These are phyloP conservation scores for Diplodia sapinea DNA, from an alignment of 2,329 filamentous ascomycete genomes.

Conservation along the genomic window DNA sequence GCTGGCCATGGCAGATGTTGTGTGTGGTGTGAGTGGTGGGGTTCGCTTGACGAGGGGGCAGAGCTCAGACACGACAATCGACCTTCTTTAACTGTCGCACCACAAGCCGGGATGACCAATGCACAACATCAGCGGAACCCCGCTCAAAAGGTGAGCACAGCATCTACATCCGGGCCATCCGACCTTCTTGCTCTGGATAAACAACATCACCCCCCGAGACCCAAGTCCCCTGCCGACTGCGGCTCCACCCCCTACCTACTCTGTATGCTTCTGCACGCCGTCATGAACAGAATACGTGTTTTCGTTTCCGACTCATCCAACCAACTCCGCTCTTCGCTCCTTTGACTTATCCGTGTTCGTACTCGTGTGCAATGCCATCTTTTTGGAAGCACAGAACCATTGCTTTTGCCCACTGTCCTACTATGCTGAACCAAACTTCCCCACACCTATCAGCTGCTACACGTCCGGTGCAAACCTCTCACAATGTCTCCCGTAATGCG, in stretches of 20 bases:
- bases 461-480: neutral
- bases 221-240: neutral
- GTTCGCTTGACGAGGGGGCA: neutral
- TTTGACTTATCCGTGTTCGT: constrained; percentile 5
- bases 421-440: neutral
- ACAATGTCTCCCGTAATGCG: constrained; percentile 3
- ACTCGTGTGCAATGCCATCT: neutral
- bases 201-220: neutral
- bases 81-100: neutral
- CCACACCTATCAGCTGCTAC: neutral
- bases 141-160: neutral
- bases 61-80: neutral
- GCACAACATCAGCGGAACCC: neutral
- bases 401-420: no score
- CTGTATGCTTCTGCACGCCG: no score
- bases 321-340: neutral
- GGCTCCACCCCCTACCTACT: no score
- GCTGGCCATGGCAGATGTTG: neutral
- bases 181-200: neutral
- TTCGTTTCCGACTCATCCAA: no score
- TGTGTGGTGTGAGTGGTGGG: neutral
- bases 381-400: neutral
- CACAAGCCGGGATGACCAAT: neutral
- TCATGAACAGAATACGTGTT: no score
- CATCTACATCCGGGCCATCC: neutral